Base-by-base conservation (phyloP, 164 flowering plant genomes). In the Saururus chinensis region DNA sequence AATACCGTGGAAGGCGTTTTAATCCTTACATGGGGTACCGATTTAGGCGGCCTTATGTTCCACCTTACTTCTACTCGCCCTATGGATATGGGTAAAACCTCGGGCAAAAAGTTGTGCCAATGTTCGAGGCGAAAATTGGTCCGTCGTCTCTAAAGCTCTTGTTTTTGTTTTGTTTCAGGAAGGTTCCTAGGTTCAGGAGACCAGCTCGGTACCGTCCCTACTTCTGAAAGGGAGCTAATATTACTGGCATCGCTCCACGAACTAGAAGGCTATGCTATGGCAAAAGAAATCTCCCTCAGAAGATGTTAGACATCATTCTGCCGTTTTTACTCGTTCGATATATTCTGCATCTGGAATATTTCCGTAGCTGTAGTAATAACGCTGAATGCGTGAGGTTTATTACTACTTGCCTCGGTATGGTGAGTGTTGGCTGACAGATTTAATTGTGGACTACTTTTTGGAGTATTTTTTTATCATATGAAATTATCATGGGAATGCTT, bases 141-240 rank as follows among this genome's bases (percentile, higher is more conserved):
- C 22, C 14, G 10, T 1, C 20, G 13, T 7, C 16, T 14, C 4
- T 49, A 9, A 49, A 25, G 25, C 19, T 9, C 12, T 19, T 17
- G 40, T 19, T 24, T 4, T n/a, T 19, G 24, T 51, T 26, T 35
- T 17, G 24, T 30, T 53, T 70, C 90, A 85, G 87, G 61, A 83
- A 82, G 65, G 76, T 68, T 60, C 90, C 90, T 17, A 78, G 87
- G 73, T 80, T 76, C 75, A 80, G 87, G 71, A 67, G 90, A 62
- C 87, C 90, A 20, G 83, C 77, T 83, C 73, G 87, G 30, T 81
- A 81, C 68, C 74, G 80, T 68, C 90, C 90, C 24, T 85, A 85
- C 72, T 80, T 66, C 60, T 74, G 75, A 70, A 51, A 17, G 17
- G 17, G 49, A 45, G 17, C 6, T 30, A 30, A 30, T 30, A 45